Conservation (phyloP, 2,329 filamentous ascomycete genomes). For the Trichoderma asperellum region DNA sequence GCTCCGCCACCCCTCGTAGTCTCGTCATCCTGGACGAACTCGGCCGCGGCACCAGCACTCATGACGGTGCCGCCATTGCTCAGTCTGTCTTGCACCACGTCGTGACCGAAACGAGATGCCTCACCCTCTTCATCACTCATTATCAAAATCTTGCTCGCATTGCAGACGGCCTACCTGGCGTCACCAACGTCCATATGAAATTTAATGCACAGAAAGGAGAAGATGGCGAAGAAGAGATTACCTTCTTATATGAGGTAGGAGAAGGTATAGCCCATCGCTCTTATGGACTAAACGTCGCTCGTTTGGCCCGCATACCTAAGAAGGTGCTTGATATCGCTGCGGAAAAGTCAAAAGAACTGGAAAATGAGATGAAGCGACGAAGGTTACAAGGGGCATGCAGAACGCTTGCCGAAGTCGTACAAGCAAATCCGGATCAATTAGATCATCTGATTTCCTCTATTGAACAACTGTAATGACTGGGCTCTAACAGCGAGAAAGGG, state of each 20-base stretch:
- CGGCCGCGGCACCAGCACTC: slow-evolving; percentile 88
- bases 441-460: slow-evolving; percentile 59
- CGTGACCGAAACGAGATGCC: slow-evolving; percentile 70
- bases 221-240: slow-evolving; percentile 74
- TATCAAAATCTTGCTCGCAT: slow-evolving; percentile 83
- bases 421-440: slow-evolving; percentile 47
- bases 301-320: slow-evolving; percentile 78
- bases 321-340: slow-evolving; percentile 78
- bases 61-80: slow-evolving; percentile 95
- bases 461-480: slow-evolving; percentile 57
- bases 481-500: background rate
- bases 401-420: slow-evolving; percentile 49
- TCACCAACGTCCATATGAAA: slow-evolving; percentile 92
- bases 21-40: slow-evolving; percentile 94
- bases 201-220: slow-evolving; percentile 60
- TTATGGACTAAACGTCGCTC: slow-evolving; percentile 92
- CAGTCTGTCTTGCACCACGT: slow-evolving; percentile 88
- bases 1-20: slow-evolving; percentile 80
- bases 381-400: slow-evolving; percentile 57
- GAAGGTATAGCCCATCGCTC: slow-evolving; percentile 91
- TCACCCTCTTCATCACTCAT: slow-evolving; percentile 96
- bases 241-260: slow-evolving; percentile 90
- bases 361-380: slow-evolving; percentile 69
- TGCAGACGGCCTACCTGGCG: slow-evolving; percentile 67
- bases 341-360: slow-evolving; percentile 78